Evolutionary conservation across 192 early-diverging fungal species (phyloP).

Genomic region (Backusella liffmaniae): DNA sequence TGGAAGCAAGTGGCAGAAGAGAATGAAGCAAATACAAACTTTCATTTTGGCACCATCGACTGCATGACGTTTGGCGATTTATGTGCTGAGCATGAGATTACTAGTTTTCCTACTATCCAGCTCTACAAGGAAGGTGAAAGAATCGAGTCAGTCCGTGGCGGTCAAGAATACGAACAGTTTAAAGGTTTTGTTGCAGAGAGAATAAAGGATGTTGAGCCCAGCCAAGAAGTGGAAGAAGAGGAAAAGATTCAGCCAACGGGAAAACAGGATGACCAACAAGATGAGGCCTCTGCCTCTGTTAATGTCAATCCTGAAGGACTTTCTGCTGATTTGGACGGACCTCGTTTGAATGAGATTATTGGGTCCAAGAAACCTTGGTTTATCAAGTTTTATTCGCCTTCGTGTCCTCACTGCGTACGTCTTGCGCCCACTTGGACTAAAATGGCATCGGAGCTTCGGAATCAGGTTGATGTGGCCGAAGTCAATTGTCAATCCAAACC

Average conservation of each 20-base stretch:
- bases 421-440: constrained; percentile 80
- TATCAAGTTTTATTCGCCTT: constrained; percentile 87
- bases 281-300: neutral
- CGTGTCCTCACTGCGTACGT: constrained; percentile 81
- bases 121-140: constrained; percentile 44
- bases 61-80: constrained; percentile 62
- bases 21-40: constrained; percentile 37
- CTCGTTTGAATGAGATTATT: neutral
- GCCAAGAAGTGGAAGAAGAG: neutral
- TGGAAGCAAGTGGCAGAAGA: constrained; percentile 46
- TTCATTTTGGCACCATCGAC: constrained; percentile 70
- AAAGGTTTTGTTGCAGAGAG: constrained; percentile 15
- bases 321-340: constrained; percentile 9
- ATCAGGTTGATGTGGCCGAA: constrained; percentile 77
- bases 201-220: neutral
- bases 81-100: constrained; percentile 60
- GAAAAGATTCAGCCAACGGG: neutral
- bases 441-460: constrained; percentile 60
- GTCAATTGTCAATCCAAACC: constrained; percentile 81
- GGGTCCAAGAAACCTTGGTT: constrained; percentile 55
- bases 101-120: constrained; percentile 65
- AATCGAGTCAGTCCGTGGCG: constrained; percentile 7
- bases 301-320: constrained; percentile 14
- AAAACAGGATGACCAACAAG: neutral
- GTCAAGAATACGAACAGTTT: constrained; percentile 9